phyloP scores from a whole-genome alignment of 2,329 filamentous ascomycete genomes.

The Microcera coccophila region DNA sequence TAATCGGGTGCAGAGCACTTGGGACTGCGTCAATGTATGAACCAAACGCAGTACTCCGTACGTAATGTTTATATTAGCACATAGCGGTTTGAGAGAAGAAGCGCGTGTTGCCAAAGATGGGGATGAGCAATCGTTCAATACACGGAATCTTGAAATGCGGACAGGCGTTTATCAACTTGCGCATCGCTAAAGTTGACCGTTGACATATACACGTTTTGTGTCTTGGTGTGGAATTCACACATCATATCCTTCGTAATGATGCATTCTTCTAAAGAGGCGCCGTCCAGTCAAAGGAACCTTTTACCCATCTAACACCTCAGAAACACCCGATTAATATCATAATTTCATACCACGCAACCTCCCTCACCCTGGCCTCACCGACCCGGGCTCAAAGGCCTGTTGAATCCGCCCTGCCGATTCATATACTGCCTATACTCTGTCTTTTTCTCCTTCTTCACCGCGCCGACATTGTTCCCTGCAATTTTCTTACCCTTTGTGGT shows the following conservation, averaged over 20 bases:
- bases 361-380: slow-evolving; percentile 30
- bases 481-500: slow-evolving; percentile 88
- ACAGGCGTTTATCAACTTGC: too few species aligned
- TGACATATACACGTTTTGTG: too few species aligned
- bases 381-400: slow-evolving; percentile 65
- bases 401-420: slow-evolving; percentile 79
- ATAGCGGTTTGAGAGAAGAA: slow-evolving; percentile 16
- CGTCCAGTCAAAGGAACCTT: too few species aligned
- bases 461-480: slow-evolving; percentile 78
- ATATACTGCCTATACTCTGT: slow-evolving; percentile 96
- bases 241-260: too few species aligned
- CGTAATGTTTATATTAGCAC: slow-evolving; percentile 37
- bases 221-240: too few species aligned
- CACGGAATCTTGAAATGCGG: too few species aligned
- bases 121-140: slow-evolving; percentile 5
- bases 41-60: slow-evolving; percentile 23
- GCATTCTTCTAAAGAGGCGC: slow-evolving; percentile 14
- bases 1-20: too few species aligned
- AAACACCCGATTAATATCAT: slow-evolving; percentile 6
- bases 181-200: too few species aligned
- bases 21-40: slow-evolving; percentile 19
- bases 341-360: slow-evolving; percentile 9
- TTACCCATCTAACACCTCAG: too few species aligned
- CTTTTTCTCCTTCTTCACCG: slow-evolving; percentile 87
- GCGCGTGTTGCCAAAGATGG: slow-evolving; percentile 1